Evolutionary conservation across 2,329 filamentous ascomycete species (phyloP), one percentile per base, ranked within the genome.

Genomic region (Sarocladium strictum): DNA sequence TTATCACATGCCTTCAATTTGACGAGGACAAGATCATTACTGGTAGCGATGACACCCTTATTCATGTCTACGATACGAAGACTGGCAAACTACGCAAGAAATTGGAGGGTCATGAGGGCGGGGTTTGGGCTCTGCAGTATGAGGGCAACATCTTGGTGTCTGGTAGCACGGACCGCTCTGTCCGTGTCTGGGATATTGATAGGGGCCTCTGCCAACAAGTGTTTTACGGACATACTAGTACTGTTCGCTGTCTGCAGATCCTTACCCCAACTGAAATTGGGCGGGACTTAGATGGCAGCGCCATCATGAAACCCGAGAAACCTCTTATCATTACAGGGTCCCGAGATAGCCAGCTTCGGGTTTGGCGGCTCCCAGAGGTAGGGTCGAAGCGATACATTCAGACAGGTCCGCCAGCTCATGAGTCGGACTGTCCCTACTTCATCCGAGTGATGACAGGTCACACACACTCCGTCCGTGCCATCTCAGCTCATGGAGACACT

Each of bases 101-200:
- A 59, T 82, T 99, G 2, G 87, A 92, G 64, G 94, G 94, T 2
- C 94, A 99, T 62, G 94, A 99, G 69, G 94, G 94, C 32, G 94
- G 94, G 45, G 94, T 99, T 1, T 99, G 94, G 94, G 94, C 94
- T 27, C 74, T 99, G 53, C 92, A 97, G 68, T 99, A 97, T 66
- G 87, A 97, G 66, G 93, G 92, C 52, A 97, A 97, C 66, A 90
- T 89, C 15, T 75, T 99, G 19, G 94, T 99, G 2, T 99, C 94
- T 15, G 94, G 94, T 2, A 97, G 92, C 6, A 99, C 94, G 0
- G 94, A 99, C 70, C 81, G 94, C 47, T 96, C 94, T 11, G 94
- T 99, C n/a, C 85, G 94, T n/a, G 93, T 99, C 0, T 99, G 94
- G 94, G 93, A 99, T 67, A 97, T 99, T 59, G 90, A 96, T 65